Conservation (phyloP, 441 rosid genomes). For the Syzygium malaccense region DNA sequence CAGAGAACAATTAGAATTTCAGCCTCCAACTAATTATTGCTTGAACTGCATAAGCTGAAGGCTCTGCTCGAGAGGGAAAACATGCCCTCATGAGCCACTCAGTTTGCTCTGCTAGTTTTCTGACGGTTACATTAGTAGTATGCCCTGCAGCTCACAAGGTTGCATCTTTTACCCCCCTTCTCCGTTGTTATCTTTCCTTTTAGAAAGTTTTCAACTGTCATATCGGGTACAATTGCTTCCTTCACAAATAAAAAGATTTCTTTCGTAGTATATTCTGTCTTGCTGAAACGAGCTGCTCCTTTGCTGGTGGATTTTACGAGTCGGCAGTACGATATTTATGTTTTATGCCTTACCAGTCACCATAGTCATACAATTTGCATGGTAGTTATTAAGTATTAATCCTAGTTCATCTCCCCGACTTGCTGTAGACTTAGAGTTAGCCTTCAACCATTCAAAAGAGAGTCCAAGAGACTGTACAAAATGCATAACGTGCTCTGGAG, state of each 20-base stretch:
- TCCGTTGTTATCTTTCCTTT: not conserved
- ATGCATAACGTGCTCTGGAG: not conserved
- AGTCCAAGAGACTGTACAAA: not conserved
- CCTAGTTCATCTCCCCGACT: not conserved
- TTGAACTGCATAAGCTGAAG: not conserved
- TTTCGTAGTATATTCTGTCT: not conserved
- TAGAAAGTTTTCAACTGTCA: not conserved
- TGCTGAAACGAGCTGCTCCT: not conserved
- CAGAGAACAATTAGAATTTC: not conserved
- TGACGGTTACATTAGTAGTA: not conserved
- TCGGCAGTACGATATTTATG: not conserved
- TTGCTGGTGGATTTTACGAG: not conserved
- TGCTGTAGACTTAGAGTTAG: not conserved
- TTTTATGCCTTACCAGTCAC: not conserved
- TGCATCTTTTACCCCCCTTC: not conserved
- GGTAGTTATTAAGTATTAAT: not conserved
- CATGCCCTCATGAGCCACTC: not conserved
- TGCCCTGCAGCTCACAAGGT: not conserved
- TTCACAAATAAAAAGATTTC: not conserved
- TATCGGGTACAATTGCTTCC: not conserved
- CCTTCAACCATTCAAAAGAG: not conserved
- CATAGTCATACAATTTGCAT: not conserved
- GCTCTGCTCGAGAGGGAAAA: not conserved
- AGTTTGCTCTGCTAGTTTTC: not conserved
- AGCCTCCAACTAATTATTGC: not conserved